A percentile compares a stretch with the other conserved stretches of the same genome.
These are phyloP conservation scores for Pulveroboletus frians DNA, from an alignment of 768 basidiomycete species.

Conservation along the genomic window DNA sequence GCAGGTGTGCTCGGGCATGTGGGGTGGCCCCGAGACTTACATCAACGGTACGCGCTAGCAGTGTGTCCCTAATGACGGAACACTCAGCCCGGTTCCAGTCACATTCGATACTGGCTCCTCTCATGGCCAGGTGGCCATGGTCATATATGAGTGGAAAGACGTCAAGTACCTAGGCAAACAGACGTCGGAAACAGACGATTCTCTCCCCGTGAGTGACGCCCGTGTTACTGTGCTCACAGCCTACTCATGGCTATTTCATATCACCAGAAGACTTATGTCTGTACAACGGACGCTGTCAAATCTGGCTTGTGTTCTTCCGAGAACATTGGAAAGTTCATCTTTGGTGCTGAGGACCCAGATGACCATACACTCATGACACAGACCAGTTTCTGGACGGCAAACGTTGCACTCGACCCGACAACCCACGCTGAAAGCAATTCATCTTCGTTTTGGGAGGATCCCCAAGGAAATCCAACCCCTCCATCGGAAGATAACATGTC, in stretches of 20 bases:
- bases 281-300: conserved; percentile 75
- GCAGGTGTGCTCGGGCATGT: conserved; percentile 96
- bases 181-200: conserved; percentile 48
- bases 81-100: conserved; percentile 38
- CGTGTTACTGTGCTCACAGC: conserved; percentile 8
- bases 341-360: conserved; percentile 52
- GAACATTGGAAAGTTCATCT: conserved; percentile 86
- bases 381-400: conserved; percentile 86
- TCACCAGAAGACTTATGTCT: conserved; percentile 88
- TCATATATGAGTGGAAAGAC: conserved; percentile 95
- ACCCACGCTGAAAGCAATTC: conserved; percentile 10
- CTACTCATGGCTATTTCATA: conserved; percentile 15
- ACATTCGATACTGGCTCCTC: conserved; percentile 67
- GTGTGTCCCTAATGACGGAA: conserved; percentile 9
- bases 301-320: conserved; percentile 62
- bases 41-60: conserved; percentile 64
- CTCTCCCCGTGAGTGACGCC: conserved; percentile 55
- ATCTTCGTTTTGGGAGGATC: conserved; percentile 53
- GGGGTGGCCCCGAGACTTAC: conserved; percentile 69
- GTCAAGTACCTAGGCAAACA: conserved; percentile 74
- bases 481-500: conserved; percentile 44
- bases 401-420: conserved; percentile 55
- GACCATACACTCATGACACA: conserved; percentile 53
- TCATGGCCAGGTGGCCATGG: conserved; percentile 85
- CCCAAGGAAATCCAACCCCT: conserved; percentile 53